Percentiles rank a stretch among this genome's conserved stretches.
phyloP scores from a whole-genome alignment of 441 rosid genomes.

The Dalechampia spathulata region DNA sequence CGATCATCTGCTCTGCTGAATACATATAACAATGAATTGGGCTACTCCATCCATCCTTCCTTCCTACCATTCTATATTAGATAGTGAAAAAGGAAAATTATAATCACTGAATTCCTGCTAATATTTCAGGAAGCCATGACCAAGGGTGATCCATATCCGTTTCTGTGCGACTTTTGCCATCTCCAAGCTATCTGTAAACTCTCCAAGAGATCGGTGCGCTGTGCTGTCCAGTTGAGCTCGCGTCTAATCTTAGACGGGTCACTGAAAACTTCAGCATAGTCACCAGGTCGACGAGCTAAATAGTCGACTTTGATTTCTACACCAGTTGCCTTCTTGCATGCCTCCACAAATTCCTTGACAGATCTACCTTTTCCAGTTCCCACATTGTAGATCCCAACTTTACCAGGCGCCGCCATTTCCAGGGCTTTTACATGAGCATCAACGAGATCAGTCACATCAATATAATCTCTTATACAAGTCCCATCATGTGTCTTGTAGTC shows the following conservation, averaged over 20 bases:
- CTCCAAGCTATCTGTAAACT: conserved; percentile 76
- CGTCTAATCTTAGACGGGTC: conserved; percentile 66
- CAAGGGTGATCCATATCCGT: conserved; percentile 52
- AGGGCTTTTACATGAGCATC: conserved; percentile 98
- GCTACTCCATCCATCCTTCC: no score
- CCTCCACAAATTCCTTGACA: conserved; percentile 94
- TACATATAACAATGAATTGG: no score
- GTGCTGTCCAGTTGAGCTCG: conserved; percentile 91
- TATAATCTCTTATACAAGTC: conserved; percentile 87
- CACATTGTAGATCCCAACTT: conserved; percentile 92
- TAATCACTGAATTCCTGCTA: no score
- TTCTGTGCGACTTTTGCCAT: conserved; percentile 84
- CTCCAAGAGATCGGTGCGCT: conserved; percentile 57
- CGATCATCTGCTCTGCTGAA: no score
- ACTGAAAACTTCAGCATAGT: conserved; percentile 85
- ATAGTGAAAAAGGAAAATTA: no score
- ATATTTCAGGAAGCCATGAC: conserved; percentile 23
- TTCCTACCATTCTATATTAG: no score
- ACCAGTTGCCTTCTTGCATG: conserved; percentile 89
- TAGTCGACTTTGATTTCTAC: conserved; percentile 61
- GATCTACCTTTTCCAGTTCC: conserved; percentile 98
- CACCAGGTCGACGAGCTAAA: conserved; percentile 87
- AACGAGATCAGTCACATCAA: conserved; percentile 90
- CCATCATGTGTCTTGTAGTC: conserved; percentile 90
- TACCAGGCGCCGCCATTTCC: conserved; percentile 55